Evolutionary conservation across 176 grass and related monocot species (phyloP), one percentile per base, ranked within the genome.

Genomic region (Ensete glaucum): DNA sequence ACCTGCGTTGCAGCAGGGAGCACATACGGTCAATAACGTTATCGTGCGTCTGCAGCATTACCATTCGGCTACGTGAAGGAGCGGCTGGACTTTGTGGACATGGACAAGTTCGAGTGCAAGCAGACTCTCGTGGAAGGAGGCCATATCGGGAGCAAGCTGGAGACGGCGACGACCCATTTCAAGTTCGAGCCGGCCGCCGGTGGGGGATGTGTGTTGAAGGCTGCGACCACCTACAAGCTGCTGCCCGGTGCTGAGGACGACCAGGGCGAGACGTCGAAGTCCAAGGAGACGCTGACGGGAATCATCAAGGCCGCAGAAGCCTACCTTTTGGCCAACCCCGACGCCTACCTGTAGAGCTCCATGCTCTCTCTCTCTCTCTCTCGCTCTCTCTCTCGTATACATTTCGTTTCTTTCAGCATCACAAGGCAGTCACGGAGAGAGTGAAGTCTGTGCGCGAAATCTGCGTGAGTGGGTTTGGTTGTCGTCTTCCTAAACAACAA

Each of bases 61-160:
- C 89, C 92, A 1, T 88, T 89, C 73, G 15, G 7, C 72, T 0
- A 76, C 48, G 51, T 82, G 72, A 92, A 96, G 79, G 92, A 96
- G 78, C 79, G 71, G 52, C 73, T 92, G 9, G 92, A 92, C 7
- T 92, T 86, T 73, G 0, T 88, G 20, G 92, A 96, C 77, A 16
- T 4, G 11, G 87, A 78, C 50, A 84, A 89, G 70, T 89, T 66
- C 43, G 89, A 96, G 82, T 73, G 23, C 82, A 92, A 88, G 78
- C 73, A 80, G 2, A 82, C 82, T 2, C 74, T 89, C 10, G 2
- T 89, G 12, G 92, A 92, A 78, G 92, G 92, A 48, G 89, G 92
- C 2, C 84, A 76, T n/a, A 68, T 96, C 56, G 89, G 87, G 21
- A 55, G 73, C 10, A 52, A 59, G 9, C 59, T 91, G 48, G 83